Conservation (phyloP, 345 rosid species). For the Bruguiera sexangula region DNA sequence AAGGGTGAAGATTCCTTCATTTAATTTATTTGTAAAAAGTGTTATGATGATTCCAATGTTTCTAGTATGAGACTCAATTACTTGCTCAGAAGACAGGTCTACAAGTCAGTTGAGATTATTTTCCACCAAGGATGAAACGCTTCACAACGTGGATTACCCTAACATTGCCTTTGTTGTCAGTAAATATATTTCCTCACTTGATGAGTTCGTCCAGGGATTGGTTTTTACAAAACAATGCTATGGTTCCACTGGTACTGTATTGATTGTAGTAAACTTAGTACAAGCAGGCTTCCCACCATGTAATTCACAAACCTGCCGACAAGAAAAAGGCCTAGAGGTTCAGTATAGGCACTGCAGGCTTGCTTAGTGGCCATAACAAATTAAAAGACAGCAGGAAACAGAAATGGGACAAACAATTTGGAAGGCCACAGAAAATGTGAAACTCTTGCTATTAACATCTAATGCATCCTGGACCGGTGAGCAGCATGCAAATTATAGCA, state of each 20-base stretch:
- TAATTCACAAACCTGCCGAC: slow-evolving; percentile 44
- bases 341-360: slow-evolving; percentile 4
- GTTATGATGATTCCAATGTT: no score
- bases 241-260: slow-evolving; percentile 57
- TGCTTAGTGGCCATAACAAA: not conserved
- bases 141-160: not conserved
- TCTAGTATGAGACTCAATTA: not conserved
- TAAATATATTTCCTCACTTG: slow-evolving; percentile 46
- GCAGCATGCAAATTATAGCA: no score
- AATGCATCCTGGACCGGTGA: no score
- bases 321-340: slow-evolving; percentile 10
- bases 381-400: no score
- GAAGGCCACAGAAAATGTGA: no score
- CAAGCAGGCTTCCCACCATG: slow-evolving; percentile 70
- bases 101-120: no score
- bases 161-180: not conserved
- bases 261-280: slow-evolving; percentile 80
- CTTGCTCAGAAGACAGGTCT: not conserved
- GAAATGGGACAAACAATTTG: no score
- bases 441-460: no score
- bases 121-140: not conserved
- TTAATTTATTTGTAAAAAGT: no score
- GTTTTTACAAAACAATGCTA: slow-evolving; percentile 83
- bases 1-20: not conserved
- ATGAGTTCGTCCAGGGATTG: slow-evolving; percentile 90